Evolutionary conservation across 495 filamentous ascomycete genomes (phyloP), one percentile per base, ranked within the genome.

Genomic region (Penicillium paradoxum): DNA sequence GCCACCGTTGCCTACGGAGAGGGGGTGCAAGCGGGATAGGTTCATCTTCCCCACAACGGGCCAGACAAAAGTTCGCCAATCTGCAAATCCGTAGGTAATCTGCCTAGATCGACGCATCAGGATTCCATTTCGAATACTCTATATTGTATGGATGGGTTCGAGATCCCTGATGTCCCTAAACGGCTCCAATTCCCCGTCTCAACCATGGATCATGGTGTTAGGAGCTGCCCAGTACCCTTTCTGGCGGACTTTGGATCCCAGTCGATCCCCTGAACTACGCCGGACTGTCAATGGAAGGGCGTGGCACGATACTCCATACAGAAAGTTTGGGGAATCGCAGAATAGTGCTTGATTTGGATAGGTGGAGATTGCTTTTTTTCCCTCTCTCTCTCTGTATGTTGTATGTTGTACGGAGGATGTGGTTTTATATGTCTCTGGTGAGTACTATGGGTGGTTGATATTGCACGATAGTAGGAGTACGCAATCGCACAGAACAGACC

Each of bases 221-320:
- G 49, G 44, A 30, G 50, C 40, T 53, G 7, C 24, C 42, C 9
- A 13, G 21, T 6, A 13, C 6, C 29, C 11, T 33, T 7, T 32
- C 9, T n/a, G 18, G 27, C 27, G 8, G 43, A 51, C 38, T 17
- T 43, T 27, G 49, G 49, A 51, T 51, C 49, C 9, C 4, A 51
- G 29, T 18, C 18, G 39, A 30, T 47, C 13, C 30, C 43, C 57
- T 54, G 54, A 60, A 57, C 54, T 53, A 30, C 54, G 29, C 58
- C 58, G 58, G 57, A 49, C 46, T 48, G 54, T 51, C 45, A 51
- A 21, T 51, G 33, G 10, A 25, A 24, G 37, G 19, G 19, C 37
- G 17, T 56, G 41, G 22, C 47, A 49, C 27, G 27, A 41, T 33
- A 47, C 13, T 15, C 2, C 6, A 7, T 0, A 2, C 39, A 13